Conservation (phyloP, 1,284 basidiomycete species). For the Cryptococcus sp. region DNA sequence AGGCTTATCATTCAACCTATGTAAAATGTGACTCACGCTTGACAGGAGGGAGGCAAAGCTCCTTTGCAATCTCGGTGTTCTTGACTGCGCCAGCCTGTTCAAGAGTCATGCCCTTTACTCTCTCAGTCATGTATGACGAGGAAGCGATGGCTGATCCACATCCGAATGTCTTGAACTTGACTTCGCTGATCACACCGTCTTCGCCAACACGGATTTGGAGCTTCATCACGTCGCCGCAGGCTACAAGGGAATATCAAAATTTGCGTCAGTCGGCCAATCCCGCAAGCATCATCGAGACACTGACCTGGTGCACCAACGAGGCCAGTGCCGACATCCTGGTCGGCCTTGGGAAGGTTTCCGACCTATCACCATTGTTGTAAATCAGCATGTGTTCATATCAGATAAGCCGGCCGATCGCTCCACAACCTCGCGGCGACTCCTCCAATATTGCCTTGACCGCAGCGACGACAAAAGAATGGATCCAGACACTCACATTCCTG, state of each 20-base stretch:
- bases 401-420: too few species aligned
- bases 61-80: conserved; percentile 99
- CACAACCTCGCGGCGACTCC: too few species aligned
- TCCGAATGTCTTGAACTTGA: conserved; percentile 98
- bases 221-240: conserved; percentile 88
- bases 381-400: neutral
- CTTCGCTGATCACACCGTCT: conserved; percentile 86
- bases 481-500: conserved; percentile 73
- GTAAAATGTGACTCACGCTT: conserved; percentile 77
- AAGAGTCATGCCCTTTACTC: conserved; percentile 90
- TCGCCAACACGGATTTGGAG: conserved; percentile 98
- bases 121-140: conserved; percentile 96
- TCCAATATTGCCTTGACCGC: neutral
- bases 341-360: conserved; percentile 89
- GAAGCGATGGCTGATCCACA: conserved; percentile 90
- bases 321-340: conserved; percentile 90
- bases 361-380: conserved; percentile 48
- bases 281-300: conserved; percentile 51
- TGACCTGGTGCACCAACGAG: conserved; percentile 95
- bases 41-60: conserved; percentile 91
- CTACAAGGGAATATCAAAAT: neutral
- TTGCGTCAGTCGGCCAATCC: neutral
- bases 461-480: too few species aligned
- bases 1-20: neutral
- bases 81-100: conserved; percentile 95